Evolutionary conservation across 495 filamentous ascomycete species (phyloP).

Genomic region (Aspergillus sclerotioniger): DNA sequence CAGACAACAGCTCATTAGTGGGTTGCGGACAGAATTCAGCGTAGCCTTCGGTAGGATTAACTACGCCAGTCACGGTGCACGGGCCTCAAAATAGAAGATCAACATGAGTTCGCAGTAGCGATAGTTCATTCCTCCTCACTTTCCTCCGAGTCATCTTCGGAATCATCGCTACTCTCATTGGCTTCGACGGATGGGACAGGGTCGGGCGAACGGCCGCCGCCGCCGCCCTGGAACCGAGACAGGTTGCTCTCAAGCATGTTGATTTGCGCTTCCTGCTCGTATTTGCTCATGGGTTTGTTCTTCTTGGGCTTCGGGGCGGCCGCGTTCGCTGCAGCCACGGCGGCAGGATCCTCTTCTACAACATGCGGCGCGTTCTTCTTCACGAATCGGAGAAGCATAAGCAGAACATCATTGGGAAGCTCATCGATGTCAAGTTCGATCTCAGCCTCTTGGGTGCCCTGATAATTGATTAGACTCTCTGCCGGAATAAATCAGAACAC

Average conservation of each 20-base stretch:
- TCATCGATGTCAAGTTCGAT: constrained; percentile 90
- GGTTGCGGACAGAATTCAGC: neutral
- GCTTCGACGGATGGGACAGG: constrained; percentile 45
- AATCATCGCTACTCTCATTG: constrained; percentile 50
- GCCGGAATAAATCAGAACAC: constrained; percentile 1
- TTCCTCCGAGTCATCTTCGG: constrained; percentile 54
- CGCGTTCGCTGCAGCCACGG: constrained; percentile 35
- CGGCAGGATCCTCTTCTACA: constrained; percentile 44
- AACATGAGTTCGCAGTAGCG: neutral
- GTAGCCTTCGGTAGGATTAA: neutral
- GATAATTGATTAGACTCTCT: constrained; percentile 19
- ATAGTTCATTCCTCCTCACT: constrained; percentile 52
- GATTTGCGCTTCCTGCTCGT: constrained; percentile 88
- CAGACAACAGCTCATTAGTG: constrained; percentile 24
- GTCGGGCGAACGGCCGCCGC: constrained; percentile 37
- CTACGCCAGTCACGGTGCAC: neutral
- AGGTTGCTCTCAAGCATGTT: constrained; percentile 65
- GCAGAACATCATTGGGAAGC: constrained; percentile 69
- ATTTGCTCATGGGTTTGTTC: constrained; percentile 98
- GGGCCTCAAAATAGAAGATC: neutral
- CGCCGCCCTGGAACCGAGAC: constrained; percentile 46
- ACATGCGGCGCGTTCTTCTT: constrained; percentile 62
- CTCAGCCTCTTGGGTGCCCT: constrained; percentile 76
- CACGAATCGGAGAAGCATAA: constrained; percentile 73
- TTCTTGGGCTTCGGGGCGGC: constrained; percentile 76